Conservation (phyloP, 2,329 filamentous ascomycete species). For the Leptodontidium sp. region DNA sequence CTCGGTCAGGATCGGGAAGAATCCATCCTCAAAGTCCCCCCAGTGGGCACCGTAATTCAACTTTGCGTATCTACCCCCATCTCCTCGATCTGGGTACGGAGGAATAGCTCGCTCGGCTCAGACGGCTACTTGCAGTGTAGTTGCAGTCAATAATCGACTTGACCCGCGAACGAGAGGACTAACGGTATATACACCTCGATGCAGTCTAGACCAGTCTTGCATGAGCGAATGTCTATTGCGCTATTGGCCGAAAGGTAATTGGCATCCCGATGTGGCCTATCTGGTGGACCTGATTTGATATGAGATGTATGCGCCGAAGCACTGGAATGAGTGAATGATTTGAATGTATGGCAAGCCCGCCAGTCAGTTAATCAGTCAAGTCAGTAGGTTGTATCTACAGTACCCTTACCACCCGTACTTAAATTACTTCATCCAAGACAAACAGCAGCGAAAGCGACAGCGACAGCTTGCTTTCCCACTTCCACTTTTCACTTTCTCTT, state of each 20-base stretch:
- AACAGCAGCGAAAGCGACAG: too few relatives aligned
- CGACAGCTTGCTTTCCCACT: too few relatives aligned
- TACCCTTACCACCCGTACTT: too few relatives aligned
- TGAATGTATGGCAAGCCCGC: not conserved
- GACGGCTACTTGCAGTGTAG: constrained; percentile 8
- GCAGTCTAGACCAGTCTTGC: not conserved
- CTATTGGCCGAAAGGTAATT: constrained; percentile 17
- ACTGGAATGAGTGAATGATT: too few relatives aligned
- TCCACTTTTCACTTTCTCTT: not conserved
- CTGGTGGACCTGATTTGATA: constrained; percentile 20
- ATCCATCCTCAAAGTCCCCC: not conserved
- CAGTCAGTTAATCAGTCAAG: not conserved
- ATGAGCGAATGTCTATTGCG: not conserved
- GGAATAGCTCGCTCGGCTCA: not conserved
- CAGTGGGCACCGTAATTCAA: not conserved
- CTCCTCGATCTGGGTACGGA: not conserved
- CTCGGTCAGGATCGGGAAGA: constrained; percentile 10
- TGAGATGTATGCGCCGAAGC: constrained; percentile 6
- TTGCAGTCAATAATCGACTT: not conserved
- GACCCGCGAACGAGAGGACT: not conserved
- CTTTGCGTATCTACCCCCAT: not conserved
- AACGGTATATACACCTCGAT: constrained; percentile 9
- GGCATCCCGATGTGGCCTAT: constrained; percentile 18
- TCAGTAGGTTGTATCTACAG: too few relatives aligned
- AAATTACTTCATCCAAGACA: too few relatives aligned